Percentiles rank a stretch among this genome's conserved stretches.
These are phyloP conservation scores for Cladobotryum protrusum DNA, from an alignment of 2,329 filamentous ascomycete species.

Conservation along the genomic window DNA sequence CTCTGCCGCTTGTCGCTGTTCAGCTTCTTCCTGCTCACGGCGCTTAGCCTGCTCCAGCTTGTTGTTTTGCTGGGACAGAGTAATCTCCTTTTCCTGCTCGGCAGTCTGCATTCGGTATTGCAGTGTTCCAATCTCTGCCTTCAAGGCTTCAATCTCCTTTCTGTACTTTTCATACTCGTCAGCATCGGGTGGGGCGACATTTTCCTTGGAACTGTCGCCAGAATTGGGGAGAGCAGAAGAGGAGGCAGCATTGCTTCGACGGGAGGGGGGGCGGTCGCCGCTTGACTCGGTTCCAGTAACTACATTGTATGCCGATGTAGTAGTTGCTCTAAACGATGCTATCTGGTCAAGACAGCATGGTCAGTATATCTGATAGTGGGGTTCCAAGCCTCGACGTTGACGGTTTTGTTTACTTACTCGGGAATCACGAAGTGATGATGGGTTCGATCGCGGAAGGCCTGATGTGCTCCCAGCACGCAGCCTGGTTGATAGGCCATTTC, in stretches of 20 bases:
- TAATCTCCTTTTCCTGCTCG: constrained; percentile 81
- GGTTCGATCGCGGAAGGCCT: constrained; percentile 30
- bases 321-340: constrained; percentile 42
- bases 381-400: neutral
- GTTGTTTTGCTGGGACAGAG: constrained; percentile 70
- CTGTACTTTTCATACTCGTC: constrained; percentile 53
- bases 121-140: constrained; percentile 81
- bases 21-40: constrained; percentile 80
- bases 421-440: constrained; percentile 30
- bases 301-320: constrained; percentile 54
- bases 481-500: constrained; percentile 24
- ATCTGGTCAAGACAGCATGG: constrained; percentile 24
- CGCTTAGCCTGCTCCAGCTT: constrained; percentile 75
- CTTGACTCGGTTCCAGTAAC: constrained; percentile 47
- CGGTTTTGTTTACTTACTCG: constrained; percentile 29
- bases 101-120: constrained; percentile 82
- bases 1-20: constrained; percentile 56
- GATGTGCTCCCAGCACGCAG: constrained; percentile 31
- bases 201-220: constrained; percentile 54
- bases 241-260: constrained; percentile 31
- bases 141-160: constrained; percentile 66
- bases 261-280: constrained; percentile 31
- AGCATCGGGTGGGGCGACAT: constrained; percentile 52
- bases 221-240: constrained; percentile 43
- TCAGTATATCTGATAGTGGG: constrained; percentile 1